Percentiles rank a stretch among this genome's conserved stretches.
Evolutionary conservation across 306 rosid species (phyloP).

Genomic region (Aeschynomene evenia): DNA sequence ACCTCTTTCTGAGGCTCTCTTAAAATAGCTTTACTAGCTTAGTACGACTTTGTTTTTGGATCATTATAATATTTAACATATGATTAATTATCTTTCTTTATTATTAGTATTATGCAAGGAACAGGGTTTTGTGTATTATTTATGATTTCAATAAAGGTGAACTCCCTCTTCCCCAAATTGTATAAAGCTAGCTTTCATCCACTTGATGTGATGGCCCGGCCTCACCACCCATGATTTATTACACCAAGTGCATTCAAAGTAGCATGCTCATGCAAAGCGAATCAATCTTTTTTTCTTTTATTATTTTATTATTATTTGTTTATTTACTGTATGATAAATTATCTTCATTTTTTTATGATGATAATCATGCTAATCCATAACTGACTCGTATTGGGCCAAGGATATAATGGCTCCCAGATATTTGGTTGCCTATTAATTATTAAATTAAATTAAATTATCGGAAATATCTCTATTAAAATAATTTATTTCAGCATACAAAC

Average conservation of each 20-base stretch:
- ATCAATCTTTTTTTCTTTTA: slow-evolving; percentile 17
- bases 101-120: neutral
- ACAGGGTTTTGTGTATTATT: slow-evolving; percentile 36
- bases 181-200: slow-evolving; percentile 18
- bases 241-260: neutral
- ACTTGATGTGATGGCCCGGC: slow-evolving; percentile 43
- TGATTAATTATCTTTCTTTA: slow-evolving; percentile 5
- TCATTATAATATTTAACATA: neutral
- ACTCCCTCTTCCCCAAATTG: too few relatives aligned
- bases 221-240: slow-evolving; percentile 30
- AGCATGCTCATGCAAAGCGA: slow-evolving; percentile 27
- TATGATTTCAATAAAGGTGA: slow-evolving; percentile 25
- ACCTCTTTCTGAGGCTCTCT: slow-evolving; percentile 40
- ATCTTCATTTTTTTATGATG: neutral
- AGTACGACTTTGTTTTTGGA: slow-evolving; percentile 3
- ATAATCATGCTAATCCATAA: slow-evolving; percentile 24
- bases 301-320: too few relatives aligned
- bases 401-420: slow-evolving; percentile 22
- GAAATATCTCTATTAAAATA: slow-evolving; percentile 23
- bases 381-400: neutral
- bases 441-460: neutral
- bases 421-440: slow-evolving; percentile 6
- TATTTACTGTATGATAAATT: neutral
- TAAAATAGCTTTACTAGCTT: slow-evolving; percentile 10
- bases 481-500: neutral